Evolutionary conservation across 1,284 basidiomycete species (phyloP).

Genomic region (Rhodotorula sp.): DNA sequence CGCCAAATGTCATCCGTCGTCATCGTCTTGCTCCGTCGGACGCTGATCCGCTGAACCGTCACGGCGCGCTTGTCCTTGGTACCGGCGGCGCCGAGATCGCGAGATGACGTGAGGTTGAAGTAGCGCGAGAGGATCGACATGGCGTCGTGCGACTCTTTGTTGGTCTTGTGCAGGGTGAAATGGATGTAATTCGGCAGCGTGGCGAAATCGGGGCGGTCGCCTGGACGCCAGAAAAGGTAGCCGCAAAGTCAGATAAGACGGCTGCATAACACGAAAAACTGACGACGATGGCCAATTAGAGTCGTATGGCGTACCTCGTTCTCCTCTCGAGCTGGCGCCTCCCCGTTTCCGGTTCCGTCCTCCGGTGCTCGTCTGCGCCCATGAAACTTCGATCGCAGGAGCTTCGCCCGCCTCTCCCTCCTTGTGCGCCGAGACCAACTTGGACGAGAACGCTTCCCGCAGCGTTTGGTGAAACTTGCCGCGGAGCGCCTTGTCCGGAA

Average conservation of each 20-base stretch:
- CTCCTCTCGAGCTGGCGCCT: neutral
- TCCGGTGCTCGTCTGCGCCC: constrained; percentile 11
- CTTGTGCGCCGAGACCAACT: constrained; percentile 76
- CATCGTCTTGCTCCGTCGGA: constrained; percentile 68
- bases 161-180: constrained; percentile 95
- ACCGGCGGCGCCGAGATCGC: constrained; percentile 84
- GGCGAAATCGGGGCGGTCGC: constrained; percentile 2
- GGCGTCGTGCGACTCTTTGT: constrained; percentile 94
- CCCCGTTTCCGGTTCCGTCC: neutral
- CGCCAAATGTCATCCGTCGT: constrained; percentile 71
- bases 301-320: neutral
- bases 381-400: constrained; percentile 34
- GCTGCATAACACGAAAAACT: neutral
- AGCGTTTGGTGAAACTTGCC: constrained; percentile 78
- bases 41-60: constrained; percentile 85
- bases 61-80: constrained; percentile 99
- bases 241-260: too few species aligned
- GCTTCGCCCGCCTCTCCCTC: constrained; percentile 42
- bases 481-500: constrained; percentile 74
- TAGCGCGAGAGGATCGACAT: constrained; percentile 73
- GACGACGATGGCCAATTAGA: neutral
- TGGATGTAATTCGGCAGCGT: constrained; percentile 74
- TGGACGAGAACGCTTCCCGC: constrained; percentile 75
- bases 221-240: neutral
- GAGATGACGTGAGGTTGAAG: constrained; percentile 64